Evolutionary conservation across 2,329 filamentous ascomycete species (phyloP), one percentile per base, ranked within the genome.

Genomic region (Aureobasidium pullulans): DNA sequence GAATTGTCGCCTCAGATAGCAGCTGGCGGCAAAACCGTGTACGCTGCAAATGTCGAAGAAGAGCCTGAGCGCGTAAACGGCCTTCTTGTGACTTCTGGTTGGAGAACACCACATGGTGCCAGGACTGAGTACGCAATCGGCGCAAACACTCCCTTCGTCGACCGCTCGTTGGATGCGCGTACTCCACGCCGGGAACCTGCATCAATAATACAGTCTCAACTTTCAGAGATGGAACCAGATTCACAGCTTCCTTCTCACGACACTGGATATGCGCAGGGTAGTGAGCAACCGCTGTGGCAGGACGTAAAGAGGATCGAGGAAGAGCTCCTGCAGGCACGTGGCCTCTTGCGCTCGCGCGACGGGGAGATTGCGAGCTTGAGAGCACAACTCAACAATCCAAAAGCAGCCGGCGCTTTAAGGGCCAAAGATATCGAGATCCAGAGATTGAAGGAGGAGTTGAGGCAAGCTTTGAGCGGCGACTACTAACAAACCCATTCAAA

Each of bases 11-110:
- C 50, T 54, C 4, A 40, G 29, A 42, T 28, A 40, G 28, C 34
- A 52, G 50, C 39, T 31, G 57, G 57, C n/a, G 57, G 44, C 2
- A 50, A 31, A 42, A 49, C 46, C 4, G 57, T 50, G 44, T 47
- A 36, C 36, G 44, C 29, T 40, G 23, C 16, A 11, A 37, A 31
- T 19, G 43, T 10, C 23, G 54, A 49, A 6, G 43, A 37, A 19
- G 29, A 28, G 16, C 52, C 52, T 34, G 16, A 56, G 29, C 52
- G 52, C 19, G 37, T 36, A 10, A 37, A 37, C 4, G 52, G 52
- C 13, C 52, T 40, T 16, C 10, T 56, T 8, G 52, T 56, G 1
- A 29, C 29, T 32, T 49, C 47, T 23, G n/a, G 11, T 37, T 11
- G 10, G 13, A n/a, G 47, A 29, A 39, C 16, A 2, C 9, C 47